Conservation (phyloP, 768 basidiomycete genomes). For the Rhodocollybia butyracea region DNA sequence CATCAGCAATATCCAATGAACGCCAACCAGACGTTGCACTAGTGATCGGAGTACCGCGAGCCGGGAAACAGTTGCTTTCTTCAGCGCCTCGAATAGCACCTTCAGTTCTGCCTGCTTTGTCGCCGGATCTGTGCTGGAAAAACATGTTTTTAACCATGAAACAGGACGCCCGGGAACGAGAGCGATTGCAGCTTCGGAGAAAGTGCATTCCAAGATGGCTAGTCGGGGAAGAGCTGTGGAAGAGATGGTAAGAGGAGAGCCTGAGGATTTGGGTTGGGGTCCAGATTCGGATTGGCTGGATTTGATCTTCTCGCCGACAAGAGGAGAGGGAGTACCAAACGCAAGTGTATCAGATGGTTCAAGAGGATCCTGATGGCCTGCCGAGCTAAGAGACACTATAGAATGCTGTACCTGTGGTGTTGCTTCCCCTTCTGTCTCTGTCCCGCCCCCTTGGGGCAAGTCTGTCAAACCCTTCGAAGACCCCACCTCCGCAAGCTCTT, state of each 20-base stretch:
- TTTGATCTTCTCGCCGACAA: too few species aligned
- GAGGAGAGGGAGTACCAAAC: constrained; percentile 23
- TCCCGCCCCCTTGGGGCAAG: constrained; percentile 5
- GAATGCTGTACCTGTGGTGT: too few species aligned
- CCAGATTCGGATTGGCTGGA: too few species aligned
- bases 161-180: constrained; percentile 58
- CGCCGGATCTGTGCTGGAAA: constrained; percentile 45
- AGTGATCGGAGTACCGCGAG: too few species aligned
- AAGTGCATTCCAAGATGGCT: constrained; percentile 61
- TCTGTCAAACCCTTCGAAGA: too few species aligned
- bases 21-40: constrained; percentile 36
- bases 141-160: constrained; percentile 64
- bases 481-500: too few species aligned
- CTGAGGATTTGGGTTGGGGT: constrained; percentile 17
- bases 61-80: neutral
- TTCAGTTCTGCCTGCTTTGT: constrained; percentile 54
- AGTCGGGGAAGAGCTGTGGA: constrained; percentile 43
- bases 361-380: too few species aligned
- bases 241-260: constrained; percentile 11
- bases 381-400: too few species aligned
- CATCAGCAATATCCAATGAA: constrained; percentile 62
- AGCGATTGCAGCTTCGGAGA: constrained; percentile 57
- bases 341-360: constrained; percentile 20
- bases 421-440: neutral
- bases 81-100: constrained; percentile 29